Base-by-base conservation (phyloP, 345 rosid species). In the Diplotaxis tenuifolia region DNA sequence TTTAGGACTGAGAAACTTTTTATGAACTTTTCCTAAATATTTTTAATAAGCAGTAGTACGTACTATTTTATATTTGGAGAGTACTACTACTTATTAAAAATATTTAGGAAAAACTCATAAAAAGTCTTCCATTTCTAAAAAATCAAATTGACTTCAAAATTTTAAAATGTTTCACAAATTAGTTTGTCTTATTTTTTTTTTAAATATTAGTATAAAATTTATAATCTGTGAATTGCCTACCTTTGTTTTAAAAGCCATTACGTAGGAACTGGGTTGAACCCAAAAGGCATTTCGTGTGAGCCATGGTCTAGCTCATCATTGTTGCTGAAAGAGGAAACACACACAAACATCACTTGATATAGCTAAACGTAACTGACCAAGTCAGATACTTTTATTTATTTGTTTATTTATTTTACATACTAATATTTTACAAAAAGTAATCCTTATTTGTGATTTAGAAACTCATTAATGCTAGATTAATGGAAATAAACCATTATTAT, bases 271-370 rank as follows among this genome's bases (percentile, higher is more conserved):
- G 71, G 59, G 65, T 65, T 29, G 32, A 73, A 56, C 32, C 70
- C 50, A 19, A 65, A 64, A 62, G 15, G 18, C 76, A 55, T 55
- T 40, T 55, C 8, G 47, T 65, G 31, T 56, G 70, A 65, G 58
- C 65, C 77, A 73, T 65, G 50, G 45, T 29, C 50, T 20, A 73
- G 10, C 77, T 11, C 71, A 64, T 73, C 57, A 55, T 63, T 72
- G 54, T 34, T 72, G 56, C 62, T 72, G 25, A 52, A 53, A 45
- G 61, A 25, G 38, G 65, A 34, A 25, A 36, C 58, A 52, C 56
- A 53, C 29, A 25, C 56, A 63, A 23, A 50, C 62, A 36, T 9
- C 69, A 72, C 14, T 20, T 71, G 32, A 29, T n/a, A 14, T 14
- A 47, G 49, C 32, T 55, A 22, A 68, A 38, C 7, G 25, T 11